These are phyloP conservation scores for Olyra latifolia DNA, from an alignment of 176 grass and related monocot species.

Conservation along the genomic window DNA sequence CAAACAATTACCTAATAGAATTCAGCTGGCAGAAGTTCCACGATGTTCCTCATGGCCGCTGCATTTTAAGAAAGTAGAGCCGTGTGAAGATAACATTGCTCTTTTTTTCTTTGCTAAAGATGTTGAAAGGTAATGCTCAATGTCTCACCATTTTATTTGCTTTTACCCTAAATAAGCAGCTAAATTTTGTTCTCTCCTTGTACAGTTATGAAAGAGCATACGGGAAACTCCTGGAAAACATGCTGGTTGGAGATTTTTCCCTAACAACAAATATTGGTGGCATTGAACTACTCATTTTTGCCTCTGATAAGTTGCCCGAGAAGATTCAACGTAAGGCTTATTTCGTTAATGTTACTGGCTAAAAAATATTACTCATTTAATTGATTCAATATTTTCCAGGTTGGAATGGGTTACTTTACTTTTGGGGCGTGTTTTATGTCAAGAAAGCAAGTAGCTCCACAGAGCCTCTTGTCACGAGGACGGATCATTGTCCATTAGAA, in stretches of 20 bases:
- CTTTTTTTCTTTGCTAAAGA: conserved; percentile 99
- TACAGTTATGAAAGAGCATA: conserved; percentile 82
- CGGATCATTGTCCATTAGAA: conserved; percentile 31
- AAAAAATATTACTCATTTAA: conserved; percentile 33
- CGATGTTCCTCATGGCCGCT: conserved; percentile 60
- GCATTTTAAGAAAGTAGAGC: conserved; percentile 65
- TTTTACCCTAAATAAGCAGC: conserved; percentile 23
- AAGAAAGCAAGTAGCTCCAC: conserved; percentile 40
- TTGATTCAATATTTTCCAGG: conserved; percentile 55
- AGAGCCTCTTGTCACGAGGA: conserved; percentile 17
- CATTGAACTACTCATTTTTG: conserved; percentile 81
- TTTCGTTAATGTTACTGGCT: conserved; percentile 20
- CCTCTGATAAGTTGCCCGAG: conserved; percentile 82
- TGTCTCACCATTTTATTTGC: conserved; percentile 17
- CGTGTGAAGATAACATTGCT: conserved; percentile 76
- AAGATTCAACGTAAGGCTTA: conserved; percentile 74
- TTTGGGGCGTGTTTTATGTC: conserved; percentile 84
- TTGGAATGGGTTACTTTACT: conserved; percentile 89
- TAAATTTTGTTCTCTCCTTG: conserved; percentile 19
- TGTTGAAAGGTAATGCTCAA: conserved; percentile 61
- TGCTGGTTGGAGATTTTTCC: conserved; percentile 69
- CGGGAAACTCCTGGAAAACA: conserved; percentile 64
- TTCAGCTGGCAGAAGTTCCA: conserved; percentile 73
- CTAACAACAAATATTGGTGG: conserved; percentile 65
- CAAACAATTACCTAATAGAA: conserved; percentile 62